These are phyloP conservation scores for Rheum nobile DNA, from an alignment of 148 eudicot genomes.

Conservation along the genomic window DNA sequence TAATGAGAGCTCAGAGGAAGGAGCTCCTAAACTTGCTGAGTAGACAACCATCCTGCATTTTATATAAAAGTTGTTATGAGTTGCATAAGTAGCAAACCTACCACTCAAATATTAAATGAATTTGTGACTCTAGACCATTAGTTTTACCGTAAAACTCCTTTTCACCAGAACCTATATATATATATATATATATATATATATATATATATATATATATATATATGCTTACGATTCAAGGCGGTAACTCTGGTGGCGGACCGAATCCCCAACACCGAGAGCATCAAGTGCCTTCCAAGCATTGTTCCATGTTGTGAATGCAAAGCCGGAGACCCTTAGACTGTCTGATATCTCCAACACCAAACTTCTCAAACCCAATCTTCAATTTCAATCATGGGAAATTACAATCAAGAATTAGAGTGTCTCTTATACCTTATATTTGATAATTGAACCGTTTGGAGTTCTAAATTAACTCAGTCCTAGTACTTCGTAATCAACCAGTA, in stretches of 20 bases:
- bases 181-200: too few relatives aligned
- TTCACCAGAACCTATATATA: too few relatives aligned
- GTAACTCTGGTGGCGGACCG: neutral
- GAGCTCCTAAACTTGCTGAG: neutral
- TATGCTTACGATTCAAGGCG: neutral
- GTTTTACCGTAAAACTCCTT: too few relatives aligned
- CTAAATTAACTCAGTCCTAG: too few relatives aligned
- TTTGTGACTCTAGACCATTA: too few relatives aligned
- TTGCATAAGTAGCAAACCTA: too few relatives aligned
- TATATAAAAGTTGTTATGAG: neutral
- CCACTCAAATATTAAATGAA: too few relatives aligned
- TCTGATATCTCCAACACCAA: neutral
- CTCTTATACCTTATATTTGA: too few relatives aligned
- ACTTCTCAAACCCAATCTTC: neutral
- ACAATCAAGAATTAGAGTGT: too few relatives aligned
- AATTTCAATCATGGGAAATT: neutral
- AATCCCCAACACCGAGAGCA: neutral
- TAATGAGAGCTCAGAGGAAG: neutral
- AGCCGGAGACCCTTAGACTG: neutral
- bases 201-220: too few relatives aligned
- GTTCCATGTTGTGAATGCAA: neutral
- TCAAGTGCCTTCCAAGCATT: conserved; percentile 1
- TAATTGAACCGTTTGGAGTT: too few relatives aligned
- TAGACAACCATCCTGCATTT: neutral
- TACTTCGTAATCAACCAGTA: too few relatives aligned